Evolutionary conservation across 164 flowering plant species (phyloP).

Genomic region (Taxillus chinensis): DNA sequence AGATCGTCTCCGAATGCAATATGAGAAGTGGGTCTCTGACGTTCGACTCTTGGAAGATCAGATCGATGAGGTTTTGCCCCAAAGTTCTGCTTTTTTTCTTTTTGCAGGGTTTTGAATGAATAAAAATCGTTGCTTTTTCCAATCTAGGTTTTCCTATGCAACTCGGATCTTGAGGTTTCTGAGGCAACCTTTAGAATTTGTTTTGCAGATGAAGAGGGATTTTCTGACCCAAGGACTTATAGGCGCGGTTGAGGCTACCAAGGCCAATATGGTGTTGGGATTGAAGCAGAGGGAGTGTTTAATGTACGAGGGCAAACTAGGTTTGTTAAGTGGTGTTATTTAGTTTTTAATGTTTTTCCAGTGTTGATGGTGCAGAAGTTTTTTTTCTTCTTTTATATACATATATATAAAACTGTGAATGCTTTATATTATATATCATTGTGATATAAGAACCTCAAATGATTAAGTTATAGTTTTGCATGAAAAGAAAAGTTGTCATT

Average conservation of each 20-base stretch:
- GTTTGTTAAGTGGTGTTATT: slow-evolving; percentile 17
- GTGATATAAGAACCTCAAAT: no score
- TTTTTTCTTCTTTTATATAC: neutral
- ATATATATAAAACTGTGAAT: neutral
- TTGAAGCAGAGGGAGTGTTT: slow-evolving; percentile 38
- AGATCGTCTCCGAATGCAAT: slow-evolving; percentile 29
- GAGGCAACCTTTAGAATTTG: neutral
- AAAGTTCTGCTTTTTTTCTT: neutral
- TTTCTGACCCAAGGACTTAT: slow-evolving; percentile 22
- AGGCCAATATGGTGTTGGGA: slow-evolving; percentile 33
- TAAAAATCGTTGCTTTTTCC: neutral
- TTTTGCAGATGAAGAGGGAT: slow-evolving; percentile 36
- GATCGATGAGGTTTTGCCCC: slow-evolving; percentile 30
- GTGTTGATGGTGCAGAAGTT: neutral
- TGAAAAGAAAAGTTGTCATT: no score
- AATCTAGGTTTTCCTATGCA: neutral
- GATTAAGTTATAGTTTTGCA: no score
- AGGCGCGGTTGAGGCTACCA: slow-evolving; percentile 23
- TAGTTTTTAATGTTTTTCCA: neutral
- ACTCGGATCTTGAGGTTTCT: slow-evolving; percentile 13
- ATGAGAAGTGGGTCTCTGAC: slow-evolving; percentile 36
- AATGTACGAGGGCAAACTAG: slow-evolving; percentile 32
- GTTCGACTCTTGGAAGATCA: slow-evolving; percentile 26
- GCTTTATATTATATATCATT: no score
- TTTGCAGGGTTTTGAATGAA: neutral